These are phyloP conservation scores for Paraleonurus japonicus DNA, from an alignment of 257 asterid species.

Conservation along the genomic window DNA sequence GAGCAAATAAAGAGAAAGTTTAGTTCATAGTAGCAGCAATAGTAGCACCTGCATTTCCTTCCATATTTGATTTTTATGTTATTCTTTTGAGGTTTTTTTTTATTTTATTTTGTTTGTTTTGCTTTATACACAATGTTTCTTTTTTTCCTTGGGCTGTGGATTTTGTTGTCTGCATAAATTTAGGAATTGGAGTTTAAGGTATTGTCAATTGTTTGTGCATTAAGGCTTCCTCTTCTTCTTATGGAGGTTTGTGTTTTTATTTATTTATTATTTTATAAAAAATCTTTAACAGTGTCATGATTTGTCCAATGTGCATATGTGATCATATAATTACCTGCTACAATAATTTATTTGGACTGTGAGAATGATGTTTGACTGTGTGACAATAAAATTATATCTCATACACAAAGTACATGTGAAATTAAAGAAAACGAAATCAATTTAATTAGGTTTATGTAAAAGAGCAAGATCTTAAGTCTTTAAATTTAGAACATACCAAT, in stretches of 20 bases:
- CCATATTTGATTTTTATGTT: conserved; percentile 21
- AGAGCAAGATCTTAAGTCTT: too few species aligned
- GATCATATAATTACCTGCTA: conserved; percentile 18
- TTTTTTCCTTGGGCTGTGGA: conserved; percentile 42
- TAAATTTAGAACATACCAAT: too few species aligned
- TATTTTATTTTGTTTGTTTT: conserved; percentile 18
- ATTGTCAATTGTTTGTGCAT: conserved; percentile 36
- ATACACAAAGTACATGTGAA: too few species aligned
- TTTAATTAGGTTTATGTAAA: too few species aligned
- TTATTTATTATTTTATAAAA: conserved; percentile 12
- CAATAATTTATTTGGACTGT: conserved; percentile 19
- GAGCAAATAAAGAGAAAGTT: conserved; percentile 43
- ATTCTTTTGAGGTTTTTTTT: conserved; percentile 30
- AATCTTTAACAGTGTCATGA: conserved; percentile 26
- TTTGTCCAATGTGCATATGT: conserved; percentile 27
- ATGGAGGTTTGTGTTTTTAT: conserved; percentile 10
- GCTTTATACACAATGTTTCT: conserved; percentile 41
- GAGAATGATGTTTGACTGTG: too few species aligned
- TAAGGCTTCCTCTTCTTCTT: conserved; percentile 13
- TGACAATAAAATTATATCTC: too few species aligned
- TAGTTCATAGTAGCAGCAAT: conserved; percentile 33
- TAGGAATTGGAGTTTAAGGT: conserved; percentile 23
- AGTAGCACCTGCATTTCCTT: conserved; percentile 11
- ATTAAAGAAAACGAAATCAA: too few species aligned
- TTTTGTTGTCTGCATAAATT: conserved; percentile 34